phyloP scores from a whole-genome alignment of 1,139 yeast species.

The Hansenula sp. region DNA sequence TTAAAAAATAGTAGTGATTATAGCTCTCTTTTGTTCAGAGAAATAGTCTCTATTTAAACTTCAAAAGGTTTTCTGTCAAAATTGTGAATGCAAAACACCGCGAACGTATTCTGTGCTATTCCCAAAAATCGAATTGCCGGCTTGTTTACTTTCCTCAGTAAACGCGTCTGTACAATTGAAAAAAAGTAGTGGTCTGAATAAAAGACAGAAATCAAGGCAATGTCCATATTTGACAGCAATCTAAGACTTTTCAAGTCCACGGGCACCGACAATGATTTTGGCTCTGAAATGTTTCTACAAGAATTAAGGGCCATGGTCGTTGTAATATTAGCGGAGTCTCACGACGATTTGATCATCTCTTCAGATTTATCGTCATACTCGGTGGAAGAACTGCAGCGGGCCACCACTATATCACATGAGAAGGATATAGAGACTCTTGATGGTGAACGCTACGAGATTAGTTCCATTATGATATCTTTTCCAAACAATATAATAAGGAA shows the following conservation, averaged over 20 bases:
- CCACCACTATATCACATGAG: constrained; percentile 11
- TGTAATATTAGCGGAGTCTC: constrained; percentile 17
- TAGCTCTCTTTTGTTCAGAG: too few species aligned
- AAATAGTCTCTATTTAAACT: too few species aligned
- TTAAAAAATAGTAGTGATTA: too few species aligned
- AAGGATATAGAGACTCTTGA: constrained; percentile 2
- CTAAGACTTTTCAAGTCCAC: constrained; percentile 16
- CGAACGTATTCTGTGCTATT: constrained; percentile 2
- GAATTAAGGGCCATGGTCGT: constrained; percentile 15
- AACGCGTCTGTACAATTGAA: too few species aligned
- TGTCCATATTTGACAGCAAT: constrained; percentile 15
- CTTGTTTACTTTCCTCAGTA: not conserved
- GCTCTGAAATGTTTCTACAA: constrained; percentile 5
- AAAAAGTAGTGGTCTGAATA: not conserved
- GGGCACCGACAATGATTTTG: constrained; percentile 7
- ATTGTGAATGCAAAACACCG: constrained; percentile 2
- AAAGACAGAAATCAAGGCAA: constrained; percentile 1
- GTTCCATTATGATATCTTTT: constrained; percentile 9
- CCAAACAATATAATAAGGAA: constrained; percentile 17
- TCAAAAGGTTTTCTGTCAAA: too few species aligned
- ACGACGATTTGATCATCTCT: constrained; percentile 18
- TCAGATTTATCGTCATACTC: constrained; percentile 12
- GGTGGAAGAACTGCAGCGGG: constrained; percentile 12
- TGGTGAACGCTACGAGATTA: constrained; percentile 6
- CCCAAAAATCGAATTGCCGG: constrained; percentile 8